Conservation (phyloP, 495 filamentous ascomycete species). For the Aspergillus diversus region DNA sequence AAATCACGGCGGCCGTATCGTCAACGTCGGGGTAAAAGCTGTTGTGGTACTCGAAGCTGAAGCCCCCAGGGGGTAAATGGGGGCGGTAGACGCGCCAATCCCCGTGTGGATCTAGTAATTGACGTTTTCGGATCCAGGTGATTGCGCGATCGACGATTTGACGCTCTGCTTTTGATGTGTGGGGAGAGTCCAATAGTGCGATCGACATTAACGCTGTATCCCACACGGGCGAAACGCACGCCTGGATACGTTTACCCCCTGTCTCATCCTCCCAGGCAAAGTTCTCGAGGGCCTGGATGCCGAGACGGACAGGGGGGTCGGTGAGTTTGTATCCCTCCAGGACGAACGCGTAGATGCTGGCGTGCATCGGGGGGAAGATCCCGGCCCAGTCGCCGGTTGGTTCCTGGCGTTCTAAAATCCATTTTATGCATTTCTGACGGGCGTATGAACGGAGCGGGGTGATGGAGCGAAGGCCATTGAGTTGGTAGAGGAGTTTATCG, state of each 20-base stretch:
- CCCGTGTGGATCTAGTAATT: conserved; percentile 32
- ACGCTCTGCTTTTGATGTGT: not conserved
- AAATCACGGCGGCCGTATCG: conserved; percentile 42
- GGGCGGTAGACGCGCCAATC: conserved; percentile 41
- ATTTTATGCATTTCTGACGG: conserved; percentile 25
- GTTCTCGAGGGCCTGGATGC: conserved; percentile 31
- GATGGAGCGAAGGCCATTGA: conserved; percentile 25
- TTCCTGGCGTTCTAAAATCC: conserved; percentile 39
- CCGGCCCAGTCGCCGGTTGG: conserved; percentile 34
- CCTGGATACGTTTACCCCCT: conserved; percentile 29
- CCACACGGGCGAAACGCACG: conserved; percentile 35
- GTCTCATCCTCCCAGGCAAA: conserved; percentile 30
- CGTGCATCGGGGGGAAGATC: conserved; percentile 37
- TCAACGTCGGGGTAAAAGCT: conserved; percentile 47
- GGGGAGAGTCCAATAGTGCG: conserved; percentile 29
- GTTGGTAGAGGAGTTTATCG: conserved; percentile 29
- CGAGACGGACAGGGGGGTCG: conserved; percentile 12
- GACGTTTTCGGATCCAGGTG: conserved; percentile 26
- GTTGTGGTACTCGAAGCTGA: conserved; percentile 44
- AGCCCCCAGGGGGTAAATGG: conserved; percentile 31
- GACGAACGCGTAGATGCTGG: conserved; percentile 28
- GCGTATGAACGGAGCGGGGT: conserved; percentile 10
- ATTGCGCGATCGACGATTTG: conserved; percentile 18
- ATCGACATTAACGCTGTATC: conserved; percentile 42
- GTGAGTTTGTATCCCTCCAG: conserved; percentile 35